A percentile compares a stretch with the other conserved stretches of the same genome.
phyloP scores from a whole-genome alignment of 1,139 yeast genomes.

The Saccharomycopsis phalli region DNA sequence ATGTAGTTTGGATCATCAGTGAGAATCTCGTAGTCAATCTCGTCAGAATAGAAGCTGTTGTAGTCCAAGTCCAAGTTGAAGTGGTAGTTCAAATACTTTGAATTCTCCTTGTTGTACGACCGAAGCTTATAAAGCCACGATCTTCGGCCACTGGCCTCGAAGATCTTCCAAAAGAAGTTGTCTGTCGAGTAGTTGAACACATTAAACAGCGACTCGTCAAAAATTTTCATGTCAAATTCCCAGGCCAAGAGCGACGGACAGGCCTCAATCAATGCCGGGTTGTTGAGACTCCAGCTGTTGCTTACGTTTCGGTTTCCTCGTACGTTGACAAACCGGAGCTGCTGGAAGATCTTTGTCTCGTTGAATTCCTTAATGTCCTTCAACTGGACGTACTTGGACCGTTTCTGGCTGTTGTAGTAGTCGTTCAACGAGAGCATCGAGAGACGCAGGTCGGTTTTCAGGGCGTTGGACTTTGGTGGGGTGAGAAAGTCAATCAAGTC shows the following conservation, averaged over 20 bases:
- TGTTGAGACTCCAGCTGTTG: slow-evolving; percentile 43
- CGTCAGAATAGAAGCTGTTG: slow-evolving; percentile 5
- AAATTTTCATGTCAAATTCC: slow-evolving; percentile 25
- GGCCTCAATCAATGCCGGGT: slow-evolving; percentile 35
- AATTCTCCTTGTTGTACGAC: slow-evolving; percentile 14
- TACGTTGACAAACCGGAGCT: slow-evolving; percentile 40
- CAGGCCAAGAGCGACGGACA: slow-evolving; percentile 33
- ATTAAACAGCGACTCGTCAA: slow-evolving; percentile 12
- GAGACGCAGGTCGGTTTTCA: slow-evolving; percentile 20
- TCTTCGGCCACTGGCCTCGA: slow-evolving; percentile 17
- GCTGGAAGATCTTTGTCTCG: slow-evolving; percentile 23
- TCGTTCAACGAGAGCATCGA: slow-evolving; percentile 13
- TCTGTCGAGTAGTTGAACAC: slow-evolving; percentile 9
- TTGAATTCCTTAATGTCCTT: slow-evolving; percentile 1
- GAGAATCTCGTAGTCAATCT: slow-evolving; percentile 18
- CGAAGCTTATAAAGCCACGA: slow-evolving; percentile 19
- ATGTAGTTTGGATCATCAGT: slow-evolving; percentile 18
- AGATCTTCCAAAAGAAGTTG: slow-evolving; percentile 16
- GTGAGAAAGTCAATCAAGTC: slow-evolving; percentile 42
- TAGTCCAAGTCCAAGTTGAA: slow-evolving; percentile 25
- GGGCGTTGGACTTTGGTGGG: slow-evolving; percentile 24
- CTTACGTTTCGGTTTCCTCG: slow-evolving; percentile 41
- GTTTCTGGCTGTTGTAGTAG: slow-evolving; percentile 10
- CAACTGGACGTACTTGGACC: background rate
- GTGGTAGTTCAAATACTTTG: slow-evolving; percentile 28